These are phyloP conservation scores for Candida suzukii DNA, from an alignment of 805 yeast species.

Conservation along the genomic window DNA sequence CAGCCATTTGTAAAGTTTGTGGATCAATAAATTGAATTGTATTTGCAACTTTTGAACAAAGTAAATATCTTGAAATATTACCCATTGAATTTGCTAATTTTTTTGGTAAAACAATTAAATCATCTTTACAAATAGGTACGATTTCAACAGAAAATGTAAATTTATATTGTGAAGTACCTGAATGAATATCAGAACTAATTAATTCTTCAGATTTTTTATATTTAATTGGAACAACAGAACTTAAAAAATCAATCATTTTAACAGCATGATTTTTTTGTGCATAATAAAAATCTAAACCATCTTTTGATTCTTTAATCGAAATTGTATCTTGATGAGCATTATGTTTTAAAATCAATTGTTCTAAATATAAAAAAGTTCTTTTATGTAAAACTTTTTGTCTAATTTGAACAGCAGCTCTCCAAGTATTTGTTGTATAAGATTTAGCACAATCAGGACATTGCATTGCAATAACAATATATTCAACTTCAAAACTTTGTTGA, in stretches of 20 bases:
- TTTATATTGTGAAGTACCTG: slow-evolving; percentile 82
- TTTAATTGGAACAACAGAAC: slow-evolving; percentile 78
- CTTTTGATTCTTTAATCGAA: slow-evolving; percentile 85
- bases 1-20: slow-evolving; percentile 68
- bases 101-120: slow-evolving; percentile 85
- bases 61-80: slow-evolving; percentile 68
- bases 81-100: slow-evolving; percentile 81
- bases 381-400: slow-evolving; percentile 97
- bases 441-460: slow-evolving; percentile 99
- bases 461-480: slow-evolving; percentile 86
- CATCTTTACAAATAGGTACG: slow-evolving; percentile 96
- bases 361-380: slow-evolving; percentile 91
- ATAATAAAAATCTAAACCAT: slow-evolving; percentile 93
- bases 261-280: slow-evolving; percentile 84
- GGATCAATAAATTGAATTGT: slow-evolving; percentile 86
- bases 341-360: slow-evolving; percentile 88
- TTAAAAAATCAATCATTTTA: slow-evolving; percentile 87
- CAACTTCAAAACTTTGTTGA: slow-evolving; percentile 93
- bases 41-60: slow-evolving; percentile 82
- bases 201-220: slow-evolving; percentile 84
- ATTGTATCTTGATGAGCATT: slow-evolving; percentile 92
- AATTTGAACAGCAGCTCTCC: slow-evolving; percentile 97
- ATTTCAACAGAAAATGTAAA: slow-evolving; percentile 90
- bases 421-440: slow-evolving; percentile 91
- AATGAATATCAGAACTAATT: slow-evolving; percentile 85